Evolutionary conservation across 768 basidiomycete species (phyloP).

Genomic region (Termitomyces titanicus): DNA sequence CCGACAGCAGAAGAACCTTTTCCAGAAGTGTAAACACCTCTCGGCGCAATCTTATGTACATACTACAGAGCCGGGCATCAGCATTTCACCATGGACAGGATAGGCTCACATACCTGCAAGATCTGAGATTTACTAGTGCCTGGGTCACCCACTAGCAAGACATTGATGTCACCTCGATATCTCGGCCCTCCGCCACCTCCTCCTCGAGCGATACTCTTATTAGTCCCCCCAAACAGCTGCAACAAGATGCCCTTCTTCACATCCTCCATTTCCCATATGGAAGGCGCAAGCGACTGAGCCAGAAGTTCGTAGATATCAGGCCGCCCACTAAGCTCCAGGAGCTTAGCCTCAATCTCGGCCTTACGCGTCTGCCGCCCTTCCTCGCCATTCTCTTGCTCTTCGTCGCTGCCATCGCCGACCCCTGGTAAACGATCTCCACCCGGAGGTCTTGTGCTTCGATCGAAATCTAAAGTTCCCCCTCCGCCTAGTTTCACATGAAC

Average conservation of each 20-base stretch:
- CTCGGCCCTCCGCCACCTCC: slow-evolving; percentile 95
- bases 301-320: slow-evolving; percentile 87
- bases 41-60: slow-evolving; percentile 97
- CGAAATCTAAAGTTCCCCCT: slow-evolving; percentile 69
- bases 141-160: slow-evolving; percentile 95
- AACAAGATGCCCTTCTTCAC: slow-evolving; percentile 98
- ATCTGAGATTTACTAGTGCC: slow-evolving; percentile 98
- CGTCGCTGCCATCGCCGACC: slow-evolving; percentile 67
- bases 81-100: not conserved
- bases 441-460: slow-evolving; percentile 70
- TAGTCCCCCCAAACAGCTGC: slow-evolving; percentile 96
- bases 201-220: slow-evolving; percentile 89
- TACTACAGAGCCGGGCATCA: slow-evolving; percentile 49
- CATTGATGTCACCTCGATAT: slow-evolving; percentile 97
- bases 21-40: slow-evolving; percentile 96
- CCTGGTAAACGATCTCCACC: slow-evolving; percentile 69
- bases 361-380: slow-evolving; percentile 42
- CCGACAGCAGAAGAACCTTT: slow-evolving; percentile 99
- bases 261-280: slow-evolving; percentile 98
- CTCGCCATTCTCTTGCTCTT: slow-evolving; percentile 48
- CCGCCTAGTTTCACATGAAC: slow-evolving; percentile 84
- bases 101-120: slow-evolving; percentile 56
- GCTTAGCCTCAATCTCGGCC: slow-evolving; percentile 77
- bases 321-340: slow-evolving; percentile 66
- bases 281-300: slow-evolving; percentile 83